phyloP scores from a whole-genome alignment of 2,329 filamentous ascomycete species.

The Penicillium sp. region DNA sequence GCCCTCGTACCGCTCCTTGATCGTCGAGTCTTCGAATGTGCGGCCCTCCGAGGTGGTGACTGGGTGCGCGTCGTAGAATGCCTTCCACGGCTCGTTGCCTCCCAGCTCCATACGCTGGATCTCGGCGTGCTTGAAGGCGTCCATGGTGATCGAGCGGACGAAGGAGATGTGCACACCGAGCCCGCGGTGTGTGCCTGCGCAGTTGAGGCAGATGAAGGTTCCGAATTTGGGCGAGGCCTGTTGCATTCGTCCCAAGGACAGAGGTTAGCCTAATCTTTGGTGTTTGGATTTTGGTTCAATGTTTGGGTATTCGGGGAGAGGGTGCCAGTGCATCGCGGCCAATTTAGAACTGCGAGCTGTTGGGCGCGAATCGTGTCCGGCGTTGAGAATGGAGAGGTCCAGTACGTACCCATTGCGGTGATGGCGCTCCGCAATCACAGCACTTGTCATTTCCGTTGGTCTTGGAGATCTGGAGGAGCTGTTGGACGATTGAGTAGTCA shows the following conservation, averaged over 20 bases:
- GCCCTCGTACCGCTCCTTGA: slow-evolving; percentile 86
- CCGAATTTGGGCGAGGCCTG: slow-evolving; percentile 89
- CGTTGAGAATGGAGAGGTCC: not conserved
- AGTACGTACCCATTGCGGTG: slow-evolving; percentile 86
- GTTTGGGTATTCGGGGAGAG: slow-evolving; percentile 6
- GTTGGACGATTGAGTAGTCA: slow-evolving; percentile 23
- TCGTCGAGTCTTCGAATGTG: slow-evolving; percentile 83
- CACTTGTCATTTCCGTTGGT: slow-evolving; percentile 85
- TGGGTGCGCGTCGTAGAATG: slow-evolving; percentile 79
- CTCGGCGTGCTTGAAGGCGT: slow-evolving; percentile 92
- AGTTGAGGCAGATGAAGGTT: slow-evolving; percentile 97
- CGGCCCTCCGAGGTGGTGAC: slow-evolving; percentile 69
- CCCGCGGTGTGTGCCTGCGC: slow-evolving; percentile 90
- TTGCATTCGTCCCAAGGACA: not conserved
- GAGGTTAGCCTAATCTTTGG: not conserved
- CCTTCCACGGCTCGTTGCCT: slow-evolving; percentile 84
- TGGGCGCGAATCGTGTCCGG: no score
- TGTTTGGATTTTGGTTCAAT: not conserved
- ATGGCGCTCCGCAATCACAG: slow-evolving; percentile 93
- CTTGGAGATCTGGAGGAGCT: slow-evolving; percentile 92
- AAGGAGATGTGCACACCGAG: slow-evolving; percentile 98
- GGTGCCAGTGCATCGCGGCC: not conserved
- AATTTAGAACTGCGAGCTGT: not conserved
- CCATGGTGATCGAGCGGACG: slow-evolving; percentile 96
- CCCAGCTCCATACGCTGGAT: slow-evolving; percentile 92